A percentile compares a stretch with the other conserved stretches of the same genome.
Conservation (phyloP, 1,284 basidiomycete genomes). For the Leccinum ponderosum region DNA sequence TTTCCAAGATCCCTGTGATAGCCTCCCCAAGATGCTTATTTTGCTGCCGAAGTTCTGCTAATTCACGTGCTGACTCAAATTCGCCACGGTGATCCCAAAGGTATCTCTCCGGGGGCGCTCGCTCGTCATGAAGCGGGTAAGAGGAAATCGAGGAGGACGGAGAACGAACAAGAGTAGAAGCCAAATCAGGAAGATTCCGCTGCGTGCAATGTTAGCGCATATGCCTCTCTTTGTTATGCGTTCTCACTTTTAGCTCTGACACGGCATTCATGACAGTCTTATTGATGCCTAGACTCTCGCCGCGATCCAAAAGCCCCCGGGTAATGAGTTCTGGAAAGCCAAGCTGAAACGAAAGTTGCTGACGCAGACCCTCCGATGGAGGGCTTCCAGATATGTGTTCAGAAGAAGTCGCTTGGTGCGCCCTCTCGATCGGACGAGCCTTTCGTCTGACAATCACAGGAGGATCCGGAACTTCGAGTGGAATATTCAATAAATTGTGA, state of each 20-base stretch:
- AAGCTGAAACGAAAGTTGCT: constrained; percentile 44
- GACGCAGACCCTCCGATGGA: constrained; percentile 38
- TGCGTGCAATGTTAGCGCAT: constrained; percentile 32
- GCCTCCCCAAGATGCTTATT: constrained; percentile 67
- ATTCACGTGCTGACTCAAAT: constrained; percentile 66
- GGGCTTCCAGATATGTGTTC: constrained; percentile 17
- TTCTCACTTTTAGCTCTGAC: constrained; percentile 65
- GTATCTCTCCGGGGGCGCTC: constrained; percentile 52
- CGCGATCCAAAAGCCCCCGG: constrained; percentile 68
- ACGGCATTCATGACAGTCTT: constrained; percentile 77
- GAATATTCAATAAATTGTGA: constrained; percentile 70
- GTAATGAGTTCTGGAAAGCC: constrained; percentile 71
- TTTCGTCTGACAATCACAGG: constrained; percentile 43
- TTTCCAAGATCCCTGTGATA: constrained; percentile 69
- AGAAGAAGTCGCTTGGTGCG: constrained; percentile 26
- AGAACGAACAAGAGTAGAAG: constrained; percentile 61
- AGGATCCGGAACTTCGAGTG: constrained; percentile 61
- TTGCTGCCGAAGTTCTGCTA: constrained; percentile 48
- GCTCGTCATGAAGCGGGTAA: constrained; percentile 67
- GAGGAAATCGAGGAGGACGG: constrained; percentile 49
- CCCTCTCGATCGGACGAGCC: constrained; percentile 31
- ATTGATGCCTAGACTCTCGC: constrained; percentile 79
- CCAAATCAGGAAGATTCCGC: constrained; percentile 82
- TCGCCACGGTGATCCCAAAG: constrained; percentile 66
- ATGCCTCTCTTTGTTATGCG: background rate